A percentile compares a stretch with the other conserved stretches of the same genome.
phyloP scores from a whole-genome alignment of 2,329 filamentous ascomycete species.

The Fusarium sp. region DNA sequence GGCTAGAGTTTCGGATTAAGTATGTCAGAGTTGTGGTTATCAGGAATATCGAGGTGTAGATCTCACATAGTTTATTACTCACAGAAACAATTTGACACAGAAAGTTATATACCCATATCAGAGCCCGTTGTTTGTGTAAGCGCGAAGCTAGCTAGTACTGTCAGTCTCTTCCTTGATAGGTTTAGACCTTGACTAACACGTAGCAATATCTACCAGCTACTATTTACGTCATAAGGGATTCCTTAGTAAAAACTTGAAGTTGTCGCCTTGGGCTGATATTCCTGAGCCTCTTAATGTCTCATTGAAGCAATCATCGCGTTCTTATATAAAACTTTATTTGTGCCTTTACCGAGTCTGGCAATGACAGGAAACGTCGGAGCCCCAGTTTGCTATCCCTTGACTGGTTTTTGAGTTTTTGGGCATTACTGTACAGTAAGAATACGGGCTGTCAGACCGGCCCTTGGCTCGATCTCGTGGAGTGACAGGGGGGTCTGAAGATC shows the following conservation, averaged over 20 bases:
- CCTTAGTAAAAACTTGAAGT: not conserved
- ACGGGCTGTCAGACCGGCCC: not conserved
- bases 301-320: slow-evolving; percentile 2
- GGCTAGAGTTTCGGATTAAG: slow-evolving; percentile 1
- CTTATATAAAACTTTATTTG: slow-evolving; percentile 5
- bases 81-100: not conserved
- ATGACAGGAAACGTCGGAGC: slow-evolving; percentile 21
- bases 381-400: not conserved
- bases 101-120: not conserved
- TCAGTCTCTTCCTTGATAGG: not conserved
- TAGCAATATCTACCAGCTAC: not conserved
- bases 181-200: not conserved
- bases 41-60: not conserved
- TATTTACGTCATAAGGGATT: not conserved
- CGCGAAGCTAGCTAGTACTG: not conserved
- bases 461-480: slow-evolving; percentile 31
- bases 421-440: not conserved
- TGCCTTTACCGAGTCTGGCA: slow-evolving; percentile 4
- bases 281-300: not conserved
- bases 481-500: slow-evolving; percentile 39
- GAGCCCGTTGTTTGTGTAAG: not conserved
- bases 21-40: not conserved
- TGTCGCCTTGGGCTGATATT: not conserved
- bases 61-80: not conserved
- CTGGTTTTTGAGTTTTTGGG: not conserved